phyloP scores from a whole-genome alignment of 2,329 filamentous ascomycete species.

The Trichoderma guizhouense region DNA sequence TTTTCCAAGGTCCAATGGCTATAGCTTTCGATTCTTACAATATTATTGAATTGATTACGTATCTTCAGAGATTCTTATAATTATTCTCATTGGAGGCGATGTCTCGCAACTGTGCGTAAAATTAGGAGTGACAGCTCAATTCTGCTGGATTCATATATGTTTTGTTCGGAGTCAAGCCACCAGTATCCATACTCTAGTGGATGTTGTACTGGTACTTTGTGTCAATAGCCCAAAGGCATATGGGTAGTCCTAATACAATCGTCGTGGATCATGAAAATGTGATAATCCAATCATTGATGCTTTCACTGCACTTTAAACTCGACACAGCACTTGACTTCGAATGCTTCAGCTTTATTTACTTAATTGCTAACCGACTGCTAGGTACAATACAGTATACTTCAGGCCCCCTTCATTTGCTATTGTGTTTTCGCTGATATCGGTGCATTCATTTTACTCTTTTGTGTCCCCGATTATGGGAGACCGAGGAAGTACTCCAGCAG shows the following conservation, averaged over 20 bases:
- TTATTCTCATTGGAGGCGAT: not conserved
- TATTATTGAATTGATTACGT: not conserved
- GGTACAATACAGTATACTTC: not conserved
- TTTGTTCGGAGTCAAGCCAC: too few species aligned
- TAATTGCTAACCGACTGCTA: not conserved
- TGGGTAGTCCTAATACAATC: too few species aligned
- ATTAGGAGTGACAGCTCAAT: too few species aligned
- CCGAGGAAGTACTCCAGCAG: conserved; percentile 43
- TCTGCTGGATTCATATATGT: too few species aligned
- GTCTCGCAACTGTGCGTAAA: too few species aligned
- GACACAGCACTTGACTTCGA: not conserved
- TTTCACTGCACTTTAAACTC: not conserved
- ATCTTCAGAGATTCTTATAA: not conserved
- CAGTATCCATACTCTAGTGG: too few species aligned
- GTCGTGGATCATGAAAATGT: too few species aligned
- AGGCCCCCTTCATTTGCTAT: not conserved
- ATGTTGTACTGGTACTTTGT: too few species aligned
- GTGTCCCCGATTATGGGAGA: not conserved
- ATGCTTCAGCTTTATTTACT: not conserved
- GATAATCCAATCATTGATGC: not conserved
- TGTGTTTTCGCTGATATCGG: not conserved
- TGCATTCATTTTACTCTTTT: not conserved
- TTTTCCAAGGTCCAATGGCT: not conserved
- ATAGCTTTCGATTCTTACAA: not conserved
- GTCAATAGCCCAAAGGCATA: too few species aligned